phyloP scores from a whole-genome alignment of 176 grass and related monocot genomes.

The Ensete glaucum region DNA sequence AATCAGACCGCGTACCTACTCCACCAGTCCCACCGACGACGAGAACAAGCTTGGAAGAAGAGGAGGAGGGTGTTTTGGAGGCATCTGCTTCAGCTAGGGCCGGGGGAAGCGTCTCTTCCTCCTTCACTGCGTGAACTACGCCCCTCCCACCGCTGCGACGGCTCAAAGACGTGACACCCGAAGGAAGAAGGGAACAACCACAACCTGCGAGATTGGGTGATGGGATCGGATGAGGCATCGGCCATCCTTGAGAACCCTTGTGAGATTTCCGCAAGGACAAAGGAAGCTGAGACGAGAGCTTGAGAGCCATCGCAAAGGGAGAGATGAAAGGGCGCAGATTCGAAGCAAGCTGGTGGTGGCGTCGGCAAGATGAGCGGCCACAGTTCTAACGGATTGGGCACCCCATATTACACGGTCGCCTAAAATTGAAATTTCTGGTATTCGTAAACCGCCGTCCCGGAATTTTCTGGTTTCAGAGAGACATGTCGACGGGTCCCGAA shows the following conservation, averaged over 20 bases:
- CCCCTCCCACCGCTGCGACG: background rate
- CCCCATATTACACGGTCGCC: too few relatives aligned
- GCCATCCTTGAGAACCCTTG: background rate
- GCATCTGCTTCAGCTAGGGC: constrained; percentile 6
- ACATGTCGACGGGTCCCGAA: too few relatives aligned
- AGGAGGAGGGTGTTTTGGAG: constrained; percentile 11
- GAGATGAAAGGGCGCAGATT: background rate
- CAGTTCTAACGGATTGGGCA: too few relatives aligned
- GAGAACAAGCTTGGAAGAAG: constrained; percentile 61
- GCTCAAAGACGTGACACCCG: background rate
- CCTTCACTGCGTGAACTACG: constrained; percentile 26
- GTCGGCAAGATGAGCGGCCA: too few relatives aligned
- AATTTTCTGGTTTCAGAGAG: too few relatives aligned
- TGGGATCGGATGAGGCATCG: background rate
- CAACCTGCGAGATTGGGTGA: background rate
- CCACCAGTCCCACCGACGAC: constrained; percentile 74
- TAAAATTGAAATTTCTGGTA: too few relatives aligned
- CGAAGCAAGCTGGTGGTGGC: background rate
- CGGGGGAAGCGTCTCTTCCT: constrained; percentile 22
- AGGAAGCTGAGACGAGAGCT: background rate
- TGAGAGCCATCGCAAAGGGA: constrained; percentile 4
- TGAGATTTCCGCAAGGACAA: background rate
- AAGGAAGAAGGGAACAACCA: background rate
- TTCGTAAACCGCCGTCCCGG: too few relatives aligned
- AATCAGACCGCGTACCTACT: constrained; percentile 35